A percentile compares a stretch with the other conserved stretches of the same genome.
Conservation (phyloP, 805 yeast species). For the Candida gorgasii region DNA sequence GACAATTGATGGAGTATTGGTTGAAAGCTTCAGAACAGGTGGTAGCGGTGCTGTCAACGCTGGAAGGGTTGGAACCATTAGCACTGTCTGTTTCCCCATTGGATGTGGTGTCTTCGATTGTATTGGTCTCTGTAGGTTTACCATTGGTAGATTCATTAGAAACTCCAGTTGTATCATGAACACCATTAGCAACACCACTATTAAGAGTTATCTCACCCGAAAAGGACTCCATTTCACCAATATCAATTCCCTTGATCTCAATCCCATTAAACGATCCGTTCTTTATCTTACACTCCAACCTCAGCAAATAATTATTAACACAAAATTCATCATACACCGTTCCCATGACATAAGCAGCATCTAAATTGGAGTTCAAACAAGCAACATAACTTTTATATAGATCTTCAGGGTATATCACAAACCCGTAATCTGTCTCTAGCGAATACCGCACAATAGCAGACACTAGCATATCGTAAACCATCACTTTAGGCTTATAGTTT, state of each 20-base stretch:
- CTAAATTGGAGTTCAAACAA: constrained; percentile 4
- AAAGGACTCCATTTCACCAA: neutral
- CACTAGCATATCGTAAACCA: constrained; percentile 6
- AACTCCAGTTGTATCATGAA: no score
- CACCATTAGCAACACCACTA: no score
- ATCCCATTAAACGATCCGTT: neutral
- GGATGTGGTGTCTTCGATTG: no score
- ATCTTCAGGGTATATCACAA: constrained; percentile 2
- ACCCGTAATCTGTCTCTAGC: constrained; percentile 7
- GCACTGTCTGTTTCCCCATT: no score
- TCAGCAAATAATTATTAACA: neutral
- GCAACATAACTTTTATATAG: constrained; percentile 1
- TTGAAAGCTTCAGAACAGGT: no score
- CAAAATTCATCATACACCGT: constrained; percentile 4
- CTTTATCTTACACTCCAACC: neutral
- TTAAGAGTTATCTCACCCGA: no score
- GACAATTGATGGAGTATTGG: no score
- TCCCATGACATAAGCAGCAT: constrained; percentile 6
- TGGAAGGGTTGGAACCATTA: no score
- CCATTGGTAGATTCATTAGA: no score
- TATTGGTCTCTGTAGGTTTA: no score
- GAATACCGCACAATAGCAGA: neutral
- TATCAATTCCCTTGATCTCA: neutral
- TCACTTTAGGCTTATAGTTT: neutral
- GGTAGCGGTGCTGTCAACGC: no score